Percentiles rank a stretch among this genome's conserved stretches.
These are phyloP conservation scores for Trebouxia gelatinosa DNA, from an alignment of 163 green algal species.

Conservation along the genomic window DNA sequence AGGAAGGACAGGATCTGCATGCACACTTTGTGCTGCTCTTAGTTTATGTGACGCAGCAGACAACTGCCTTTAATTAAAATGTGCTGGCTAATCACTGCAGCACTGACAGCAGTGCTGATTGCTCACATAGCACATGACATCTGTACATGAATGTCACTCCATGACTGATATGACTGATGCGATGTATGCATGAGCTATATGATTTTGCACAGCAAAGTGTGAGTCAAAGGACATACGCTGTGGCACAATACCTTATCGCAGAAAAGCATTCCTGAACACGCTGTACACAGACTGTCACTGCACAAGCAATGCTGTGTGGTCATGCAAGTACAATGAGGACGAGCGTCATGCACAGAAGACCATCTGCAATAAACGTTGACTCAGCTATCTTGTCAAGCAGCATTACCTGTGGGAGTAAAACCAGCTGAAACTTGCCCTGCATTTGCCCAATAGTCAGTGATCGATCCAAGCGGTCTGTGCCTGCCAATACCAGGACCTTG, in stretches of 20 bases:
- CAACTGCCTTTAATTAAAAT: background rate
- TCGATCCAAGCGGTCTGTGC: constrained; percentile 85
- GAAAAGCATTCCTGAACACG: too few relatives aligned
- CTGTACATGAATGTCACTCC: too few relatives aligned
- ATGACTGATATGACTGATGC: background rate
- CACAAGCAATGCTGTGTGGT: too few relatives aligned
- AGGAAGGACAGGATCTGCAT: too few relatives aligned
- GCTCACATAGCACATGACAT: too few relatives aligned
- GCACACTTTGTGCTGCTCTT: too few relatives aligned
- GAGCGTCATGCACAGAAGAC: background rate
- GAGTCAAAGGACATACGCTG: background rate
- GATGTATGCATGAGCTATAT: background rate
- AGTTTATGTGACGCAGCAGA: too few relatives aligned
- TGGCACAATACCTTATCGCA: background rate
- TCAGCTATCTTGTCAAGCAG: background rate
- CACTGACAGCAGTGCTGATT: background rate
- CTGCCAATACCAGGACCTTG: constrained; percentile 81
- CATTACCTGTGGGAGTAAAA: constrained; percentile 78
- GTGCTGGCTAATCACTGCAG: background rate
- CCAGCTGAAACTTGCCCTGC: constrained; percentile 94
- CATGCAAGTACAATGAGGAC: too few relatives aligned
- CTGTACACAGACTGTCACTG: too few relatives aligned
- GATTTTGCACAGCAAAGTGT: too few relatives aligned
- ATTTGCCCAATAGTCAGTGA: constrained; percentile 94
- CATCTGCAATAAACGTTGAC: background rate